Evolutionary conservation across 306 rosid species (phyloP), one percentile per base, ranked within the genome.

Genomic region (Malus fusca): DNA sequence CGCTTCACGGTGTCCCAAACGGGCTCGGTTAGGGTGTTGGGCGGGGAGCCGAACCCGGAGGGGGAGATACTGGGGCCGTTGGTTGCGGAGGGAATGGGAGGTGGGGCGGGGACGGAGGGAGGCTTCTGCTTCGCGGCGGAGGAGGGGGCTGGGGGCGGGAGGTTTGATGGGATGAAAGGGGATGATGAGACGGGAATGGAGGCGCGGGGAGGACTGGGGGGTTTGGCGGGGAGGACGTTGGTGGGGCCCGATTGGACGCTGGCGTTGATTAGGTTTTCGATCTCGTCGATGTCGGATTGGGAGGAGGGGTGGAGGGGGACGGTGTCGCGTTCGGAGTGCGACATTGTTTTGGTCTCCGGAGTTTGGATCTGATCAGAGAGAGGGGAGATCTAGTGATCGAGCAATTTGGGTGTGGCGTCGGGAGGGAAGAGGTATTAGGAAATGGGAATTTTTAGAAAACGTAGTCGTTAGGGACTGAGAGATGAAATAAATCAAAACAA

Each of bases 231-330:
- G 21, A 83, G 97, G 43, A 93, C 97, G 28, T 85, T 83, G 61
- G 95, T 58, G 33, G 94, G 85, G 44, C 87, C 82, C 3, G 93
- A 78, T 71, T 86, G 87, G 73, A 83, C 84, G 84, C 88, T 84
- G 76, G 90, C 92, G 78, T 89, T 69, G 79, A 96, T 96, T 48
- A 96, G 99, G 44, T 89, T 96, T 80, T 95, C 99, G 88, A 96
- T 96, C 98, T 96, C 99, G 82, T 96, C 99, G 56, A 96, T 96
- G 87, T 96, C 97, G 22, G 98, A 96, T 59, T 96, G 99, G 62
- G 98, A 90, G 10, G 99, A 92, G 0, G 90, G 84, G 82, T 92
- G 96, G 33, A 96, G 97, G 44, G 98, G 99, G 18, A 92, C 84
- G 42, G 98, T 89, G 78, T 96, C 97, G 91, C 88, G 28, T 84